A percentile compares a stretch with the other conserved stretches of the same genome.
phyloP scores from a whole-genome alignment of 2,329 filamentous ascomycete genomes.

The Botrytis sinoallii region DNA sequence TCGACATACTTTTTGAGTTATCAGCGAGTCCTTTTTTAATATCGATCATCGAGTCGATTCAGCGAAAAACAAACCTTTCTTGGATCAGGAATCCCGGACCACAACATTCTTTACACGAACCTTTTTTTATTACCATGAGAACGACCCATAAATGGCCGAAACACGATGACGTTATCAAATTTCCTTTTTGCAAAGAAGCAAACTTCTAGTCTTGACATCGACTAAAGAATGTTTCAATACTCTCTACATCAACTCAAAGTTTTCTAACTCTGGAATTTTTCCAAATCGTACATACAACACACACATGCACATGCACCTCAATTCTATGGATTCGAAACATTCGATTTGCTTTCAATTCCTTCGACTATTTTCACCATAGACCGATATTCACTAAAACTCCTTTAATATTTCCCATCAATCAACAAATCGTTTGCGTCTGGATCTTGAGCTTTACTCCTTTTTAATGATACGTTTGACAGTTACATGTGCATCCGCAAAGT shows the following conservation, averaged over 20 bases:
- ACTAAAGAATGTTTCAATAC: not conserved
- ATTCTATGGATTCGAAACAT: not conserved
- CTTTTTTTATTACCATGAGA: conserved; percentile 13
- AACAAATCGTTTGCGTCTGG: conserved; percentile 1
- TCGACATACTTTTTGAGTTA: conserved; percentile 34
- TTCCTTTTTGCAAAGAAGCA: conserved; percentile 1
- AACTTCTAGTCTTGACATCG: conserved; percentile 2
- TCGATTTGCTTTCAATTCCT: conserved; percentile 4
- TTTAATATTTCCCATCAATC: conserved; percentile 5
- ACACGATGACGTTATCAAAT: conserved; percentile 11
- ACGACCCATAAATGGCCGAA: not conserved
- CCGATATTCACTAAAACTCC: not conserved
- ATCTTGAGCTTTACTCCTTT: not conserved
- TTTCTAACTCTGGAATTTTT: not conserved
- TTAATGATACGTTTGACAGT: not conserved
- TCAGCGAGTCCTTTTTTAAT: conserved; percentile 23
- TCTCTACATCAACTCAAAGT: conserved; percentile 6
- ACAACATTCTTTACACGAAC: conserved; percentile 26
- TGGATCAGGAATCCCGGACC: conserved; percentile 37
- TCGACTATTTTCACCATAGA: conserved; percentile 11
- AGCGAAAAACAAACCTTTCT: conserved; percentile 28
- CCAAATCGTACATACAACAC: conserved; percentile 7
- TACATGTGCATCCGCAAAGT: conserved; percentile 1
- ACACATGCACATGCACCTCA: conserved; percentile 2
- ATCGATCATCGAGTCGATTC: conserved; percentile 24